Conservation (phyloP, 768 basidiomycete genomes). For the Wakefieldia striispora region DNA sequence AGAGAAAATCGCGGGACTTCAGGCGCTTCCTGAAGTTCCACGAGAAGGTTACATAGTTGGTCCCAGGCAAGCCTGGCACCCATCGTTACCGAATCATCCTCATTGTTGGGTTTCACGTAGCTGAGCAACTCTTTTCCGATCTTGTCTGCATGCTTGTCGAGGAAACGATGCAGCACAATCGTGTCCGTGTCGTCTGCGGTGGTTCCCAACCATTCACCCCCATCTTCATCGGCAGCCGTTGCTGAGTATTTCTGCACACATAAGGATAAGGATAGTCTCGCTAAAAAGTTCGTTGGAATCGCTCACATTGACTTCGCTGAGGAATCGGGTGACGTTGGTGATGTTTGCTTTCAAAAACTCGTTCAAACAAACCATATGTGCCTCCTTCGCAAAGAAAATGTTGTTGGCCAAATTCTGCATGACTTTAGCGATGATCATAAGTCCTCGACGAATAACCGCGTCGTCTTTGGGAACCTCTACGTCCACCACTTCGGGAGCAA, state of each 20-base stretch:
- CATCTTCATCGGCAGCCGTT: slow-evolving; percentile 52
- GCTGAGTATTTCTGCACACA: slow-evolving; percentile 41
- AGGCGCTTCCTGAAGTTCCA: slow-evolving; percentile 71
- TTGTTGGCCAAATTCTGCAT: slow-evolving; percentile 95
- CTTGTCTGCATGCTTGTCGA: slow-evolving; percentile 82
- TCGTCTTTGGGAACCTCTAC: slow-evolving; percentile 71
- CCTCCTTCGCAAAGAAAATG: slow-evolving; percentile 88
- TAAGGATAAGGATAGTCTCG: background rate
- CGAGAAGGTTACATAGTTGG: slow-evolving; percentile 70
- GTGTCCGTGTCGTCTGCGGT: slow-evolving; percentile 82
- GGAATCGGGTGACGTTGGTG: slow-evolving; percentile 67
- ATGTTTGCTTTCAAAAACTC: slow-evolving; percentile 71
- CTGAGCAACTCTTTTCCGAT: slow-evolving; percentile 85
- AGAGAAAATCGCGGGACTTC: slow-evolving; percentile 63
- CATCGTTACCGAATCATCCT: slow-evolving; percentile 51
- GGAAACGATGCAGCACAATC: slow-evolving; percentile 80
- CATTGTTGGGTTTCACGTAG: slow-evolving; percentile 55
- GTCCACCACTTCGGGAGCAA: slow-evolving; percentile 82
- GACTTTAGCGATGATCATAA: slow-evolving; percentile 87
- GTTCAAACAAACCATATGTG: slow-evolving; percentile 80
- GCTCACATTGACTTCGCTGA: slow-evolving; percentile 71
- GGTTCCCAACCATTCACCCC: slow-evolving; percentile 72
- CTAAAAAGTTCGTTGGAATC: background rate
- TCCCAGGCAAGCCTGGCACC: slow-evolving; percentile 85
- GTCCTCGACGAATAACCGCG: slow-evolving; percentile 63